Percentiles rank a stretch among this genome's conserved stretches.
Evolutionary conservation across 129 eudicot genomes (phyloP).

Genomic region (Daucus carota): DNA sequence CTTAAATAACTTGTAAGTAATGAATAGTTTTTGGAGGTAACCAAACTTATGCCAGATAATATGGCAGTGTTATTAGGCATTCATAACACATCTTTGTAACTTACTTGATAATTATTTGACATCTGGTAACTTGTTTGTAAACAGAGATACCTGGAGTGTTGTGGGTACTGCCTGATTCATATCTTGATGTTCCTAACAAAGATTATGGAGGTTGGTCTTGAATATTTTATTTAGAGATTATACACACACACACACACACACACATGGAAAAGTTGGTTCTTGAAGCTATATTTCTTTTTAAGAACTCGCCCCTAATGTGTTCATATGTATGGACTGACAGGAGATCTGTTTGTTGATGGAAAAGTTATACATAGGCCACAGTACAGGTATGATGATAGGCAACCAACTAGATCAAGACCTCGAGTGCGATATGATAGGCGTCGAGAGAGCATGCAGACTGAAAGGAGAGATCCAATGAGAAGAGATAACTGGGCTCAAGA

Average conservation of each 20-base stretch:
- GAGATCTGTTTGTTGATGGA: slow-evolving; percentile 80
- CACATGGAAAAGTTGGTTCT: not conserved
- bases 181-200: slow-evolving; percentile 93
- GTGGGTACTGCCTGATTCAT: slow-evolving; percentile 96
- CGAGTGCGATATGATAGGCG: slow-evolving; percentile 81
- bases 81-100: not conserved
- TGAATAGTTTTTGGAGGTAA: no score
- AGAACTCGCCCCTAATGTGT: not conserved
- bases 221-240: not conserved
- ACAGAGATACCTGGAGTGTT: slow-evolving; percentile 81
- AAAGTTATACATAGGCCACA: slow-evolving; percentile 89
- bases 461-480: slow-evolving; percentile 46
- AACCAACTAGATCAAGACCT: slow-evolving; percentile 49
- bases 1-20: not conserved
- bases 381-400: slow-evolving; percentile 66
- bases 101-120: not conserved
- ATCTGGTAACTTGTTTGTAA: slow-evolving; percentile 11
- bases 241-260: not conserved
- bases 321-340: slow-evolving; percentile 23
- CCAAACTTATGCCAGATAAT: no score
- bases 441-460: slow-evolving; percentile 68
- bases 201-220: slow-evolving; percentile 84
- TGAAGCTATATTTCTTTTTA: not conserved
- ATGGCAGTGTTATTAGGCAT: not conserved
- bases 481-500: slow-evolving; percentile 26